Evolutionary conservation across 2,329 filamentous ascomycete genomes (phyloP).

Genomic region (Neocucurbitaria cava): DNA sequence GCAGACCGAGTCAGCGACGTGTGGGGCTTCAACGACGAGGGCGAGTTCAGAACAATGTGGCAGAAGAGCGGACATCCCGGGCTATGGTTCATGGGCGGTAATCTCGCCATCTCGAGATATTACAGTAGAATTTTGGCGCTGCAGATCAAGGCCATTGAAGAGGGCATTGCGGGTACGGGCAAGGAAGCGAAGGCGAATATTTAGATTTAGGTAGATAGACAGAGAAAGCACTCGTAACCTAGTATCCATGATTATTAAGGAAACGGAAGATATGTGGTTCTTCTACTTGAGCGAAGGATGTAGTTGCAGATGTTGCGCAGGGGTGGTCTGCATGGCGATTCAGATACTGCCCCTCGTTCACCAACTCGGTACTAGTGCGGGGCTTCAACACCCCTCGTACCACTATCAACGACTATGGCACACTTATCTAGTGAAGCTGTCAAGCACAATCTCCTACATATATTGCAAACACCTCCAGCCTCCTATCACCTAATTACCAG

Average conservation of each 20-base stretch:
- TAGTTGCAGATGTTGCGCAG: neutral
- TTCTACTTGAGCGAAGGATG: neutral
- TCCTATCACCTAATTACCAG: neutral
- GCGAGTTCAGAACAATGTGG: slow-evolving; percentile 55
- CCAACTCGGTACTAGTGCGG: slow-evolving; percentile 12
- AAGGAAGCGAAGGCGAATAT: slow-evolving; percentile 1
- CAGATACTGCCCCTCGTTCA: neutral
- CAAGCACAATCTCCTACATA: no score
- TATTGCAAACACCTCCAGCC: no score
- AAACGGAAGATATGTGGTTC: neutral
- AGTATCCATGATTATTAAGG: neutral
- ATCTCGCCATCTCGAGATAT: slow-evolving; percentile 56
- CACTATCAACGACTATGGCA: slow-evolving; percentile 2
- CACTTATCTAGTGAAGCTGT: neutral
- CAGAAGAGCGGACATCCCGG: slow-evolving; percentile 44
- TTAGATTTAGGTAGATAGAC: neutral
- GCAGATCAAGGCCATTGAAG: slow-evolving; percentile 54
- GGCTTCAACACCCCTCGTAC: slow-evolving; percentile 5
- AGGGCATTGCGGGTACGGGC: slow-evolving; percentile 21
- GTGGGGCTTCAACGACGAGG: slow-evolving; percentile 56
- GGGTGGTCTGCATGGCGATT: neutral
- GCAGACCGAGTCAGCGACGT: slow-evolving; percentile 53
- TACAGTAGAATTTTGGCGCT: slow-evolving; percentile 55
- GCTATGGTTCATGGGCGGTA: slow-evolving; percentile 56
- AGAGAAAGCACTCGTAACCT: no score